These are phyloP conservation scores for Candida pseudoglaebosa DNA, from an alignment of 805 yeast genomes.

Conservation along the genomic window DNA sequence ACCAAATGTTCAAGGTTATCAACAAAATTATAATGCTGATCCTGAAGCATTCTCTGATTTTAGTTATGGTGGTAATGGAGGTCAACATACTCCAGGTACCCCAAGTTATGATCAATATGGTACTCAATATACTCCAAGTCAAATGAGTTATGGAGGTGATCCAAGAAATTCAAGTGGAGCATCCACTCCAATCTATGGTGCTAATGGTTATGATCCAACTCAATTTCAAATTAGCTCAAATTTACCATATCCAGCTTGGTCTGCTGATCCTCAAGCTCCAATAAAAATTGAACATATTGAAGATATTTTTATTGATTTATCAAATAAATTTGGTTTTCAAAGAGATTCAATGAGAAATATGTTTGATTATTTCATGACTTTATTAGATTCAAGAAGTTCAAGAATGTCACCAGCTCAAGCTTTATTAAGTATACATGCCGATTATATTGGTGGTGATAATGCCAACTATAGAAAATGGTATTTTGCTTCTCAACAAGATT, in stretches of 20 bases:
- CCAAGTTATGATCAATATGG: conserved; percentile 67
- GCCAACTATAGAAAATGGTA: conserved; percentile 87
- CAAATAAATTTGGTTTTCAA: conserved; percentile 85
- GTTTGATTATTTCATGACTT: conserved; percentile 83
- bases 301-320: conserved; percentile 77
- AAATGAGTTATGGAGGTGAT: conserved; percentile 74
- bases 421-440: conserved; percentile 75
- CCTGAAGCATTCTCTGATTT: conserved; percentile 68
- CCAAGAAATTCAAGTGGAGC: conserved; percentile 81
- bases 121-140: conserved; percentile 78
- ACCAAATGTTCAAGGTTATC: conserved; percentile 12
- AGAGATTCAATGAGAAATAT: conserved; percentile 90
- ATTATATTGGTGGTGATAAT: conserved; percentile 82
- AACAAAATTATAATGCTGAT: conserved; percentile 38
- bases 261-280: conserved; percentile 90
- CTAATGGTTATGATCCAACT: conserved; percentile 57
- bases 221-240: conserved; percentile 65
- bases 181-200: conserved; percentile 88
- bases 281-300: conserved; percentile 78
- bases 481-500: conserved; percentile 83
- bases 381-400: conserved; percentile 78
- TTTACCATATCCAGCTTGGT: conserved; percentile 99
- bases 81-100: conserved; percentile 44
- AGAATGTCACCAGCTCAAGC: conserved; percentile 92
- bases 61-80: conserved; percentile 45